Base-by-base conservation (phyloP, 1,139 yeast species). In the Diutina pseudorugosa region DNA sequence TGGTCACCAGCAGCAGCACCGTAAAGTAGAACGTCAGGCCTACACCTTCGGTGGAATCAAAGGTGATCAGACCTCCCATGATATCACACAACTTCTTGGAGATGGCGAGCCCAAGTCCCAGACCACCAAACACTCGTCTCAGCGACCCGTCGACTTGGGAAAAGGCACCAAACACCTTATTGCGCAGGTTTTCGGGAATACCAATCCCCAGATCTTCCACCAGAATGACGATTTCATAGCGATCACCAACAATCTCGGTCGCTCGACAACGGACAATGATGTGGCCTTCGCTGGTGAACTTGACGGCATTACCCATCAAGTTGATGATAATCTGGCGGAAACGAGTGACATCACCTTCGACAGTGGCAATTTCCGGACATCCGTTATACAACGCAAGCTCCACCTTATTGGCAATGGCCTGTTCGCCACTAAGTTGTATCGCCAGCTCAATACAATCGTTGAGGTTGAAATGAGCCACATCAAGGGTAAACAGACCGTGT, bases 171-270 rank as follows among this genome's bases (percentile, higher is more conserved):
- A 80, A 80, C 1, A 80, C 76, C 62, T 76, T 78, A 47, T 67
- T 65, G 41, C 70, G 67, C 2, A 79, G 71, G 50, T 69, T 72
- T 51, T 69, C 67, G 2, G 83, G 81, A 50, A 80, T 80, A 5
- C 85, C 85, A 55, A 80, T 79, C n/a, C 85, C 85, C 0, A 84
- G 77, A 58, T 80, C 85, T 49, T 69, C 66, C 14, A 79, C 80
- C 2, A 68, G 61, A 7, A 79, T 62, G 3, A 62, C 60, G 54
- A 77, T 66, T 55, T 76, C 79, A 54, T 69, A 73, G 16, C 80
- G 63, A 48, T 67, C 67, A 16, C 65, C 66, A 2, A 62, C 57
- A 21, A 70, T 61, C 41, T 58, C 60, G 12, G 57, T 58, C 1
- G 77, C 71, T 16, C 60, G 59, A 1, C 75, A 65, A 51, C 68